Percentiles rank a stretch among this genome's conserved stretches.
Evolutionary conservation across 2,329 filamentous ascomycete genomes (phyloP).

Genomic region (Colletotrichum lindemuthianum): DNA sequence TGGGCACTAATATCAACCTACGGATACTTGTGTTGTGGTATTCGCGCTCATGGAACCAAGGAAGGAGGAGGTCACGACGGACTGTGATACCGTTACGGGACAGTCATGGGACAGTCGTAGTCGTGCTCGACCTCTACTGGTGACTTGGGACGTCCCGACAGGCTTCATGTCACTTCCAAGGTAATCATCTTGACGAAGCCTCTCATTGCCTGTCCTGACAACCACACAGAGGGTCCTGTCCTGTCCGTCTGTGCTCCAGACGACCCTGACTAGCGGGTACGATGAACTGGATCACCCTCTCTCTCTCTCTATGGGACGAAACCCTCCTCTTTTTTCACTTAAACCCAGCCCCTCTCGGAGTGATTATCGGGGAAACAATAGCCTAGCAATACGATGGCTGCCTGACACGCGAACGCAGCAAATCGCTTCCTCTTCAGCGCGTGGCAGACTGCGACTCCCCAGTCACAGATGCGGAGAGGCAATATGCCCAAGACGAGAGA

Average conservation of each 20-base stretch:
- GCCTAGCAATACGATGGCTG: constrained; percentile 11
- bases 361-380: constrained; percentile 28
- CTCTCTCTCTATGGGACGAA: constrained; percentile 18
- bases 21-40: too few relatives aligned
- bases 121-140: too few relatives aligned
- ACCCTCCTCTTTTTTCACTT: constrained; percentile 9
- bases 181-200: constrained; percentile 18
- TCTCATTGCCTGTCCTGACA: constrained; percentile 13
- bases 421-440: constrained; percentile 1
- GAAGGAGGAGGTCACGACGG: too few relatives aligned
- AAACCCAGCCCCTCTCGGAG: constrained; percentile 18
- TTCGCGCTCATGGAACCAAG: too few relatives aligned
- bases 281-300: neutral
- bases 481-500: neutral
- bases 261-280: constrained; percentile 13
- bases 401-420: neutral
- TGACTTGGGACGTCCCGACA: too few relatives aligned
- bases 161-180: neutral
- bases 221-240: constrained; percentile 1
- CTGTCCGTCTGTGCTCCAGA: constrained; percentile 15
- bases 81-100: neutral
- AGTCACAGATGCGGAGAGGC: constrained; percentile 18
- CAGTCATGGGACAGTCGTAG: too few relatives aligned
- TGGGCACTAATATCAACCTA: too few relatives aligned
- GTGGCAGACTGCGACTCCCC: constrained; percentile 11